Evolutionary conservation across 1,284 basidiomycete genomes (phyloP), one percentile per base, ranked within the genome.

Genomic region (Marasmius sp.): DNA sequence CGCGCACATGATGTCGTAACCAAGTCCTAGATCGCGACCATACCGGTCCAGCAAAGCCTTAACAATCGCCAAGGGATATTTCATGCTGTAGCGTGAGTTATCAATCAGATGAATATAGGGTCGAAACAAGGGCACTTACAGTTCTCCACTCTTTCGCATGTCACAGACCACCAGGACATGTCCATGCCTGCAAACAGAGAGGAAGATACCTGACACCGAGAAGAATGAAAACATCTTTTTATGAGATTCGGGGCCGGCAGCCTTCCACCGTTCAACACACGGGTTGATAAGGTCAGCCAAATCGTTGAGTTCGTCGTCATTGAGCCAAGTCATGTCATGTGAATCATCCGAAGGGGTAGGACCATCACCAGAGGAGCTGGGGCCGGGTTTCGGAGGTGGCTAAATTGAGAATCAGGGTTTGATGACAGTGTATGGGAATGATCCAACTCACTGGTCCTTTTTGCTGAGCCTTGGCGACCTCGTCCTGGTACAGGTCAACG

Each of bases 121-220:
- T 20, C 36, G 20, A n/a, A n/a, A n/a, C n/a, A n/a, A n/a, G n/a
- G n/a, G n/a, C 10, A 68, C 73, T 59, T 63, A 77, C 75, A 74
- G 64, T 61, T 80, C 75, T 0, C 77, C 74, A 55, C 71, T 74
- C 10, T 58, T 59, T 7, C 78, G 59, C 74, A 80, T 78, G 61
- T 79, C 76, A 10, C 63, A 66, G 0, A 74, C 54, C 65, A 68
- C 68, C n/a, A 76, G 57, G 0, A 75, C 58, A 5, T 74, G 62
- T 0, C 76, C 75, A 66, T 79, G 76, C 0, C 69, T 62, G 61
- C 76, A 79, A 0, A 69, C 62, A 6, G 59, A 58, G 0, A 68
- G 63, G 61, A 79, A 80, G 7, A 75, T 64, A 0, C 78, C 77
- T 3, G 74, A 5, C 5, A 52, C 33, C 52, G 0, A 53, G 65